A percentile compares a stretch with the other conserved stretches of the same genome.
Evolutionary conservation across 108 stramenopile species (phyloP).

Genomic region (Cylindrotheca closterium): DNA sequence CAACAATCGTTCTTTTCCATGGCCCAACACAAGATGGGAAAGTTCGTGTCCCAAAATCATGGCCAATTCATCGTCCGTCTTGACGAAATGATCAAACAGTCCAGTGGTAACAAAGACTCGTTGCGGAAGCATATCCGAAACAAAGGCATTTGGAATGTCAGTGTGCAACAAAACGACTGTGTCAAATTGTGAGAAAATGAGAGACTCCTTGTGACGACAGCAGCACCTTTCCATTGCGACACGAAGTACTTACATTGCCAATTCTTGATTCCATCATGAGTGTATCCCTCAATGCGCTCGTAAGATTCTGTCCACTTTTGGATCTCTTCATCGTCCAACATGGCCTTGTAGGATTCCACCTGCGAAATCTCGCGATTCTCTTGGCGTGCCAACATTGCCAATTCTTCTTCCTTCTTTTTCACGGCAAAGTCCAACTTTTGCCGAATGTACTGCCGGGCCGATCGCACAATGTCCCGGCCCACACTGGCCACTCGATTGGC

Average conservation of each 20-base stretch:
- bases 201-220: neutral
- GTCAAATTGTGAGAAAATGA: conserved; percentile 30
- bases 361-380: conserved; percentile 11
- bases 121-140: conserved; percentile 80
- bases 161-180: conserved; percentile 54
- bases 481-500: conserved; percentile 25
- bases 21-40: conserved; percentile 73
- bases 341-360: conserved; percentile 8
- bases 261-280: conserved; percentile 27
- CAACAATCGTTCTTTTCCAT: conserved; percentile 51
- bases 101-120: conserved; percentile 82
- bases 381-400: conserved; percentile 11
- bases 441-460: conserved; percentile 32
- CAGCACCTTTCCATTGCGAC: neutral
- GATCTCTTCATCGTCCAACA: conserved; percentile 32
- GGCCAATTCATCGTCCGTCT: conserved; percentile 80
- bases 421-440: conserved; percentile 30
- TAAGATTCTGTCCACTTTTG: conserved; percentile 34
- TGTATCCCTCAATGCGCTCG: conserved; percentile 34
- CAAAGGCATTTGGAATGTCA: conserved; percentile 79
- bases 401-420: conserved; percentile 13
- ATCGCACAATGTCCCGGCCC: conserved; percentile 36
- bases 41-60: conserved; percentile 84
- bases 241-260: conserved; percentile 23
- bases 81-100: conserved; percentile 60